phyloP scores from a whole-genome alignment of 177 flowering plant species.

The Telopea speciosissima region DNA sequence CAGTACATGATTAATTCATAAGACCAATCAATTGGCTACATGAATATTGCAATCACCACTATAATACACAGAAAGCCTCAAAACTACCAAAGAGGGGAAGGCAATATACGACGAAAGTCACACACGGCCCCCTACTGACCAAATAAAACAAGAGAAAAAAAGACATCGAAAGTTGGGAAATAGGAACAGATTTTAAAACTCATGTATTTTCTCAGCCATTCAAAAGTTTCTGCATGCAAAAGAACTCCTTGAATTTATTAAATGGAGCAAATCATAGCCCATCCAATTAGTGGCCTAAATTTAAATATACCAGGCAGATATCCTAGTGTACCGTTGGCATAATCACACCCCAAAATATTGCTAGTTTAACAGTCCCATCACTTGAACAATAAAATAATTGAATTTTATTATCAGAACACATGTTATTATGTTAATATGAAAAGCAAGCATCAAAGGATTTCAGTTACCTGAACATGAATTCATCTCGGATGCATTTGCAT shows the following conservation, averaged over 20 bases:
- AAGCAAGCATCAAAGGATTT: not conserved
- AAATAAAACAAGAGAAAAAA: too few species aligned
- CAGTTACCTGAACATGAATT: constrained; percentile 44
- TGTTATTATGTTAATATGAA: not conserved
- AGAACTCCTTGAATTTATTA: not conserved
- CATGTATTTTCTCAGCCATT: not conserved
- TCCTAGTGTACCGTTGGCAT: not conserved
- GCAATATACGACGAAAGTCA: not conserved
- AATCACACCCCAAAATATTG: not conserved
- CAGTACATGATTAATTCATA: not conserved
- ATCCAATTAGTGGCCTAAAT: too few species aligned
- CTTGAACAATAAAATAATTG: not conserved
- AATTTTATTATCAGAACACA: not conserved
- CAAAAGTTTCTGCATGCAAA: not conserved
- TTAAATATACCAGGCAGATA: not conserved
- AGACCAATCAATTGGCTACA: not conserved
- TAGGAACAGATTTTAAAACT: not conserved
- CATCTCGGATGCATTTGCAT: constrained; percentile 21
- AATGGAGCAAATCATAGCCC: not conserved
- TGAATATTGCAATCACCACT: not conserved
- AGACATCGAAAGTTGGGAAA: not conserved
- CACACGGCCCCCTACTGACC: not conserved
- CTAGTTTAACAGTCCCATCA: not conserved
- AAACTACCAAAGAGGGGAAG: not conserved
- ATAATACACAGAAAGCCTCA: too few species aligned